Evolutionary conservation across 2,329 filamentous ascomycete genomes (phyloP).

Genomic region (Chaetomium sp.): DNA sequence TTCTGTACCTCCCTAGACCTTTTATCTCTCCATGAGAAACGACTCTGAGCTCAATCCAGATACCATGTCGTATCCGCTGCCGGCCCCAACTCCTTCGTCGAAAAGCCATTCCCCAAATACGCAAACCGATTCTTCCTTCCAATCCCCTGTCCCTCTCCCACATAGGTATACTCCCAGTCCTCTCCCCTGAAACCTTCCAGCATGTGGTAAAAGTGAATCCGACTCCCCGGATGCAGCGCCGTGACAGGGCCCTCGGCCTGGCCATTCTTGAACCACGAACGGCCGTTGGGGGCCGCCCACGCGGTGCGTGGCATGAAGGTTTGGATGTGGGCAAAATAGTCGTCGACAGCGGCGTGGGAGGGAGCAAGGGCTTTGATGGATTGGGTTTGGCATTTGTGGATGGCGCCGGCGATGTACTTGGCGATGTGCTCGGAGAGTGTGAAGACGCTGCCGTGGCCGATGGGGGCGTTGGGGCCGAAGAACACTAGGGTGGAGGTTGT

Average conservation of each 20-base stretch:
- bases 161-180: conserved; percentile 47
- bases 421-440: conserved; percentile 47
- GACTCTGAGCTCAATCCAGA: conserved; percentile 24
- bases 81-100: conserved; percentile 37
- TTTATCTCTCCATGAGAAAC: not conserved
- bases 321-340: conserved; percentile 44
- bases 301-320: conserved; percentile 48
- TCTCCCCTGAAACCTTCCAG: conserved; percentile 44
- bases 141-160: conserved; percentile 17
- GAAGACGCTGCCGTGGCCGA: conserved; percentile 45
- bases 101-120: conserved; percentile 50
- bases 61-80: conserved; percentile 38
- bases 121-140: conserved; percentile 38
- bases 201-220: conserved; percentile 49
- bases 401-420: conserved; percentile 42
- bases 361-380: conserved; percentile 42
- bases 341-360: conserved; percentile 40
- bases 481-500: conserved; percentile 33
- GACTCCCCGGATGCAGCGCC: conserved; percentile 45
- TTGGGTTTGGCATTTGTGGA: conserved; percentile 45
- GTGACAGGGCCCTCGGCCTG: conserved; percentile 38
- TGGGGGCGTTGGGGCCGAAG: conserved; percentile 46
- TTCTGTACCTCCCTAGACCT: too few species aligned
- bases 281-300: conserved; percentile 39
- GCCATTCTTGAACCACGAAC: conserved; percentile 48